Evolutionary conservation across 345 rosid species (phyloP).

Genomic region (Eucalyptus curtisii): DNA sequence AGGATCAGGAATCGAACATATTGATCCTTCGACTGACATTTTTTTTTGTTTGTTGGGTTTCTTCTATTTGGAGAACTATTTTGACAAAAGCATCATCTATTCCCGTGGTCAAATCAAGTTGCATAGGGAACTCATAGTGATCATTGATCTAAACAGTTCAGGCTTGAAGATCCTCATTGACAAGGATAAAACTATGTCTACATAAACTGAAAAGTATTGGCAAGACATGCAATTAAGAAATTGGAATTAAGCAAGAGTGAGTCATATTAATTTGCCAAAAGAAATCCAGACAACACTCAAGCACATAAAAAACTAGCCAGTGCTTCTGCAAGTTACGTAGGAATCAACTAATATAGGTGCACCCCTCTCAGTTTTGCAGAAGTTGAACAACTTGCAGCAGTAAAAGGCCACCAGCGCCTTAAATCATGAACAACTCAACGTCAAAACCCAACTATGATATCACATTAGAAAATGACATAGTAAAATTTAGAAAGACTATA

Average conservation of each 20-base stretch:
- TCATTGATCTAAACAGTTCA: neutral
- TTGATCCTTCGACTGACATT: neutral
- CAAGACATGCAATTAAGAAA: neutral
- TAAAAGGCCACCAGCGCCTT: neutral
- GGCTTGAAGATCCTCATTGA: neutral
- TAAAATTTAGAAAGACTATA: neutral
- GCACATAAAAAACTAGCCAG: neutral
- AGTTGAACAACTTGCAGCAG: neutral
- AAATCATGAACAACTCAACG: neutral
- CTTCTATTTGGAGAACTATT: neutral
- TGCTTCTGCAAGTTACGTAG: neutral
- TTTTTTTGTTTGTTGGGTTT: too few relatives aligned
- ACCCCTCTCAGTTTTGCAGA: neutral
- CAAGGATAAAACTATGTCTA: neutral
- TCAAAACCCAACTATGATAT: neutral
- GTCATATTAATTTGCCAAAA: neutral
- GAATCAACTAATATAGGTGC: neutral
- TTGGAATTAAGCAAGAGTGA: neutral
- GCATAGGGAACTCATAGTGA: slow-evolving; percentile 57
- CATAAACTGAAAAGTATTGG: neutral
- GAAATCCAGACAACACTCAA: neutral
- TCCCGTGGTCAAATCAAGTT: slow-evolving; percentile 78
- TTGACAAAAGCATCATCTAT: slow-evolving; percentile 44
- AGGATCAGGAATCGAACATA: neutral
- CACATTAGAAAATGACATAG: neutral